A percentile compares a stretch with the other conserved stretches of the same genome.
Evolutionary conservation across 257 asterid species (phyloP).

Genomic region (Solanum chiquidenum): DNA sequence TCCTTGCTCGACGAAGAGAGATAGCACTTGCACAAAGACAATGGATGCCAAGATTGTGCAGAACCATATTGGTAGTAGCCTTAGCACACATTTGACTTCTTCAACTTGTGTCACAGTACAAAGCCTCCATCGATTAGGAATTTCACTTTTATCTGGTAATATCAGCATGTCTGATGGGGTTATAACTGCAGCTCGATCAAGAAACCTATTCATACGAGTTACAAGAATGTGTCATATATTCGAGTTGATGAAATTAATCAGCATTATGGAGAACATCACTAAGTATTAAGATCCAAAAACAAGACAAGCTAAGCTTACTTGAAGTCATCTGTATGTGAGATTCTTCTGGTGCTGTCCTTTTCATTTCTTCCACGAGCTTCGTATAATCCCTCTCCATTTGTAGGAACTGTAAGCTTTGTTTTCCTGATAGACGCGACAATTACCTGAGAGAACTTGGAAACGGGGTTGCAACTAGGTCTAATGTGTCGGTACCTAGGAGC

Average conservation of each 20-base stretch:
- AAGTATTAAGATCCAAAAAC: neutral
- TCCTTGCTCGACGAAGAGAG: slow-evolving; percentile 84
- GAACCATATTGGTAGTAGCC: slow-evolving; percentile 77
- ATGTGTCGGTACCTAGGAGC: slow-evolving; percentile 43
- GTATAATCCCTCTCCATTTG: slow-evolving; percentile 43
- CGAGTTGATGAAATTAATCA: neutral
- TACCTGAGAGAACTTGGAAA: slow-evolving; percentile 58
- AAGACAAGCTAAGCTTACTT: slow-evolving; percentile 26
- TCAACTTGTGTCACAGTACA: slow-evolving; percentile 78
- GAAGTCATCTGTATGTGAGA: slow-evolving; percentile 52
- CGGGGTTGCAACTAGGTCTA: slow-evolving; percentile 57
- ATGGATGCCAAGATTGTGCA: slow-evolving; percentile 65
- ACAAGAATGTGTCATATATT: neutral
- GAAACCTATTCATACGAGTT: slow-evolving; percentile 36
- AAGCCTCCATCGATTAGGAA: slow-evolving; percentile 59
- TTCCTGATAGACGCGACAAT: slow-evolving; percentile 59
- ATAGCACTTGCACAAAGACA: slow-evolving; percentile 66
- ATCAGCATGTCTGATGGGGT: slow-evolving; percentile 36
- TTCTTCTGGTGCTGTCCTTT: slow-evolving; percentile 29
- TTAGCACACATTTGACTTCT: slow-evolving; percentile 67
- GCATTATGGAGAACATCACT: neutral
- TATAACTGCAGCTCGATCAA: slow-evolving; percentile 61
- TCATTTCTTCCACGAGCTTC: slow-evolving; percentile 32
- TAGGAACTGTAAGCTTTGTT: slow-evolving; percentile 24
- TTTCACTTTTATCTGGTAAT: slow-evolving; percentile 29